Base-by-base conservation (phyloP, 495 filamentous ascomycete species). In the Halenospora varia region DNA sequence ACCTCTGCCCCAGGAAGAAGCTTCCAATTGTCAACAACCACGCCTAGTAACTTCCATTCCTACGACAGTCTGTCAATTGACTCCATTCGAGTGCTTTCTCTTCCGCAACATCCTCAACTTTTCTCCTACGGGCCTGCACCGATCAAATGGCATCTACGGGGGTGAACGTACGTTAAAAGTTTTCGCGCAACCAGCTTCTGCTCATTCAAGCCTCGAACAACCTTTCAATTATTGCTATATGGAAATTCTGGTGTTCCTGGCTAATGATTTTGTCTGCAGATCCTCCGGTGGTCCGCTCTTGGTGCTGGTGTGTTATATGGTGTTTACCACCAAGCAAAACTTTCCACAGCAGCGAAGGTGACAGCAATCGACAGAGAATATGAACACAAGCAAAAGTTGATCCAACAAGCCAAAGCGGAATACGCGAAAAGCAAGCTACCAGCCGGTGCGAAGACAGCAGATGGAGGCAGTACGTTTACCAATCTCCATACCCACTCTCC, bases 271-370 rank as follows among this genome's bases (percentile, higher is more conserved):
- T 41, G 10, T 54, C 55, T 61, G 55, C 72, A 98, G 95, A 92
- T 99, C 71, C 81, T 97, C 73, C 92, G 94, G 68, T 99, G 91
- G 76, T 87, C 89, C 62, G 92, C 92, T 68, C 87, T 97, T 60
- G 86, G 82, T 64, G 73, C 87, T 66, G 94, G 94, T 73, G 75
- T 96, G 67, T 81, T 95, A 71, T 97, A 97, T 77, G 94, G 94
- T 71, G 76, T 96, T 72, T 88, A 84, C 70, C 91, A 96, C 79
- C 95, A 99, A 76, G 79, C 83, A 51, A 78, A 80, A 42, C 80
- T 97, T 68, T 84, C 75, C 59, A 68, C 88, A 25, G 63, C 78
- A 61, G 80, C 88, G 60, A 88, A 87, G 73, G 71, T 80, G 59
- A 76, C 79, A 44, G 78, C 84, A 48, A 77, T 83, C 58, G 75